Evolutionary conservation across 306 rosid genomes (phyloP).

Genomic region (Spatholobus suberectus): DNA sequence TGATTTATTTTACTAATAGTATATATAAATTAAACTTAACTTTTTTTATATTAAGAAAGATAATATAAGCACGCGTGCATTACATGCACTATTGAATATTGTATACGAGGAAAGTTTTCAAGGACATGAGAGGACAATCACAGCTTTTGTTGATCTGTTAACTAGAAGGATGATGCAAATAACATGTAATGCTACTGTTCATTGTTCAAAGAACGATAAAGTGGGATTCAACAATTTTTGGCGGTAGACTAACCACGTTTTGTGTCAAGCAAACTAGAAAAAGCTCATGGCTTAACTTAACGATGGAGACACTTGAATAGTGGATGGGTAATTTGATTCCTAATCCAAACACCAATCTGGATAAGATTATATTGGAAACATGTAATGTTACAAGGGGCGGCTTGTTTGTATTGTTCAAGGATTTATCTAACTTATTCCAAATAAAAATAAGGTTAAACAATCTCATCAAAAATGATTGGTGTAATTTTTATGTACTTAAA

Average conservation of each 20-base stretch:
- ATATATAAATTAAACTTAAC: too few relatives aligned
- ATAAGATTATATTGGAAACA: neutral
- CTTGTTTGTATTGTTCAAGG: neutral
- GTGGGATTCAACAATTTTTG: neutral
- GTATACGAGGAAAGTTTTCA: neutral
- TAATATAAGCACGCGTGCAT: neutral
- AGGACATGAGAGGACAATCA: neutral
- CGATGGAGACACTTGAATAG: neutral
- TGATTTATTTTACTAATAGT: too few relatives aligned
- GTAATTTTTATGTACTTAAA: too few relatives aligned
- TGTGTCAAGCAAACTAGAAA: neutral
- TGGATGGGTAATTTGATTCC: too few relatives aligned
- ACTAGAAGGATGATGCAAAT: too few relatives aligned
- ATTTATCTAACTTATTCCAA: too few relatives aligned
- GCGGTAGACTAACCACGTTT: neutral
- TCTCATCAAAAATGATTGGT: too few relatives aligned
- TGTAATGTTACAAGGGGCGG: constrained; percentile 15
- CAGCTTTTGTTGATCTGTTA: neutral
- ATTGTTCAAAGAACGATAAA: too few relatives aligned
- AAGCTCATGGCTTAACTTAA: neutral
- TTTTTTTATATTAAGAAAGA: too few relatives aligned
- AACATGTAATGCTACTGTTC: too few relatives aligned
- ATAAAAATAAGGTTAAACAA: too few relatives aligned
- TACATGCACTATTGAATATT: neutral
- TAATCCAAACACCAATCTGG: too few relatives aligned